phyloP scores from a whole-genome alignment of 2,329 filamentous ascomycete genomes.

The Neonectria magnoliae region DNA sequence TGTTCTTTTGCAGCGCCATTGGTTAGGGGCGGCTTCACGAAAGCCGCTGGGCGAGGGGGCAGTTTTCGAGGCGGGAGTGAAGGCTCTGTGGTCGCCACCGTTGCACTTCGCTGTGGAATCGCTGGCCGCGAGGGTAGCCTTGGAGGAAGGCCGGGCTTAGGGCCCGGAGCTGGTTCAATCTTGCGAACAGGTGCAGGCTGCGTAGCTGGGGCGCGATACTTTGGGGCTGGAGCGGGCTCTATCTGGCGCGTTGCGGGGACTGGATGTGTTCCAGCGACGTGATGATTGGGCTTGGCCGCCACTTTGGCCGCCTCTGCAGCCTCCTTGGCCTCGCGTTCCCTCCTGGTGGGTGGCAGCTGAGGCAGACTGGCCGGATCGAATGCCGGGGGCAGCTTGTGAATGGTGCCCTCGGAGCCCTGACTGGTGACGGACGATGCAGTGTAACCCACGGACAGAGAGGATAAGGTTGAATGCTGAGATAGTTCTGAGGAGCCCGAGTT shows the following conservation, averaged over 20 bases:
- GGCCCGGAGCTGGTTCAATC: slow-evolving; percentile 41
- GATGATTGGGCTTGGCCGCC: slow-evolving; percentile 24
- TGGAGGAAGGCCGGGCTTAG: slow-evolving; percentile 58
- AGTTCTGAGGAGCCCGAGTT: slow-evolving; percentile 68
- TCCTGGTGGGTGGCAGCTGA: slow-evolving; percentile 64
- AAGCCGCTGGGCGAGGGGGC: slow-evolving; percentile 26
- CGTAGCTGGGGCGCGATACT: slow-evolving; percentile 23
- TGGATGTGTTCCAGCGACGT: slow-evolving; percentile 25
- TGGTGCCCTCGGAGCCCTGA: slow-evolving; percentile 53
- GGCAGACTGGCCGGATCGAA: slow-evolving; percentile 67
- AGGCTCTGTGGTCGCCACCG: slow-evolving; percentile 21
- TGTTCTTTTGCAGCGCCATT: slow-evolving; percentile 27
- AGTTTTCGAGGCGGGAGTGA: slow-evolving; percentile 29
- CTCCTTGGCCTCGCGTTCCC: slow-evolving; percentile 60
- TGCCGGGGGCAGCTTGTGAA: slow-evolving; percentile 65
- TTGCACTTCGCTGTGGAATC: slow-evolving; percentile 38
- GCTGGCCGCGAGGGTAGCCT: slow-evolving; percentile 61
- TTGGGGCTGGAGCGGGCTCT: slow-evolving; percentile 23
- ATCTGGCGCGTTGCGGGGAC: slow-evolving; percentile 35
- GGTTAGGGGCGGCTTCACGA: slow-evolving; percentile 27
- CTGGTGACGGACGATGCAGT: slow-evolving; percentile 60
- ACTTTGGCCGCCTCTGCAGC: slow-evolving; percentile 41
- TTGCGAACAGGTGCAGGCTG: slow-evolving; percentile 42
- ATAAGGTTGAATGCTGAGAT: slow-evolving; percentile 64
- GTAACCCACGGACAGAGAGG: slow-evolving; percentile 60